These are phyloP conservation scores for Chalciporus piperatoides DNA, from an alignment of 1,284 basidiomycete genomes.

Conservation along the genomic window DNA sequence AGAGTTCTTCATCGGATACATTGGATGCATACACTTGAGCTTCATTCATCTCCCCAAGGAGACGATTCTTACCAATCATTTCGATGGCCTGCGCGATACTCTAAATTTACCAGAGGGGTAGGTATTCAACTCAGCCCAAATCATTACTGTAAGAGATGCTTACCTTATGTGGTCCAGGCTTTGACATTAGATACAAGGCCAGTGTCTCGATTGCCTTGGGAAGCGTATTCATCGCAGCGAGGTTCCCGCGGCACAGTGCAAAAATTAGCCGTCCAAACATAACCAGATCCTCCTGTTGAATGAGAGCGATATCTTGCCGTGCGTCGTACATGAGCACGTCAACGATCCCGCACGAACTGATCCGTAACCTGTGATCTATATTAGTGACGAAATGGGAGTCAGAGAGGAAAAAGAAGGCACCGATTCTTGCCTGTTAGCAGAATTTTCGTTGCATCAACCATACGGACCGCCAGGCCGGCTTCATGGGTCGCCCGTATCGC, in stretches of 20 bases:
- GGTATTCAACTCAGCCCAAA: neutral
- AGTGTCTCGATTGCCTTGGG: slow-evolving; percentile 80
- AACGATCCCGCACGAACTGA: slow-evolving; percentile 79
- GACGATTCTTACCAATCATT: slow-evolving; percentile 64
- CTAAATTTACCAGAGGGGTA: slow-evolving; percentile 36
- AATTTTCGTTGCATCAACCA: slow-evolving; percentile 87
- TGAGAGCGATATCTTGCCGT: slow-evolving; percentile 52
- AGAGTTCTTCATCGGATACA: neutral
- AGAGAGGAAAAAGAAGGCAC: slow-evolving; percentile 36
- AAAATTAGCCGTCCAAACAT: slow-evolving; percentile 87
- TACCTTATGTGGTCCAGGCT: slow-evolving; percentile 64
- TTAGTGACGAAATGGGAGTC: slow-evolving; percentile 1
- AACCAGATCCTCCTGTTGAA: slow-evolving; percentile 86
- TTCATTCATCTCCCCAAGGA: slow-evolving; percentile 83
- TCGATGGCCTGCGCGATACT: slow-evolving; percentile 78
- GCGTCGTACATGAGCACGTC: slow-evolving; percentile 81
- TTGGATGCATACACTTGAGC: slow-evolving; percentile 59
- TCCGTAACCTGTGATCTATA: slow-evolving; percentile 53
- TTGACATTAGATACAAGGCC: slow-evolving; percentile 74
- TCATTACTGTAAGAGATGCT: neutral
- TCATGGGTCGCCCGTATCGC: slow-evolving; percentile 87
- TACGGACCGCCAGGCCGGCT: slow-evolving; percentile 76
- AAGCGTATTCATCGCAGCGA: slow-evolving; percentile 59
- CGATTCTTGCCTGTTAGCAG: slow-evolving; percentile 88
- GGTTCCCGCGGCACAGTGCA: slow-evolving; percentile 70